phyloP scores from a whole-genome alignment of 768 basidiomycete genomes.

The Lactarius pseudohatsudake region DNA sequence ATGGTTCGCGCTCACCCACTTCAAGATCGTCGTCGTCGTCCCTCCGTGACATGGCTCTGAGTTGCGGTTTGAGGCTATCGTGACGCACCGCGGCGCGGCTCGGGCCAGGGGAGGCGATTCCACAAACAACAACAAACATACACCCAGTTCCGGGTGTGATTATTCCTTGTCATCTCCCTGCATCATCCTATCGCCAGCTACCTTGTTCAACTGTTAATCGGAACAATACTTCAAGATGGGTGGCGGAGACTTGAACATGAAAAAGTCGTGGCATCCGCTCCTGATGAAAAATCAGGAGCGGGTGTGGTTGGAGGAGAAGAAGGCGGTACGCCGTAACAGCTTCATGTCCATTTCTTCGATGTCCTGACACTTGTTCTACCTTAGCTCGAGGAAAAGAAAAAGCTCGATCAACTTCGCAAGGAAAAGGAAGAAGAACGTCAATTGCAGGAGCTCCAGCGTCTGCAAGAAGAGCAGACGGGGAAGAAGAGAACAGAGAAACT shows the following conservation, averaged over 20 bases:
- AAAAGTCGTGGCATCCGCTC: slow-evolving; percentile 99
- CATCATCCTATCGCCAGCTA: slow-evolving; percentile 17
- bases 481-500: slow-evolving; percentile 92
- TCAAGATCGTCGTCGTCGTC: slow-evolving; percentile 36
- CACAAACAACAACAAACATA: slow-evolving; percentile 21
- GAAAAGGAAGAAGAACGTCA: slow-evolving; percentile 98
- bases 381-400: slow-evolving; percentile 98
- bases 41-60: slow-evolving; percentile 32
- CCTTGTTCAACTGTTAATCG: slow-evolving; percentile 27
- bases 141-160: neutral
- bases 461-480: slow-evolving; percentile 95
- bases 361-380: slow-evolving; percentile 6
- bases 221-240: slow-evolving; percentile 70
- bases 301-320: slow-evolving; percentile 99
- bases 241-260: slow-evolving; percentile 98
- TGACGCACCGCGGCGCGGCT: neutral
- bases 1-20: slow-evolving; percentile 36
- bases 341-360: neutral
- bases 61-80: neutral
- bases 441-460: slow-evolving; percentile 89
- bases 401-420: slow-evolving; percentile 92
- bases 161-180: neutral
- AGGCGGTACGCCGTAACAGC: slow-evolving; percentile 61
- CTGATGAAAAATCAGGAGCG: slow-evolving; percentile 97
- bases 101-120: neutral